Evolutionary conservation across 2,329 filamentous ascomycete genomes (phyloP).

Genomic region (Hymenoscyphus repandus): DNA sequence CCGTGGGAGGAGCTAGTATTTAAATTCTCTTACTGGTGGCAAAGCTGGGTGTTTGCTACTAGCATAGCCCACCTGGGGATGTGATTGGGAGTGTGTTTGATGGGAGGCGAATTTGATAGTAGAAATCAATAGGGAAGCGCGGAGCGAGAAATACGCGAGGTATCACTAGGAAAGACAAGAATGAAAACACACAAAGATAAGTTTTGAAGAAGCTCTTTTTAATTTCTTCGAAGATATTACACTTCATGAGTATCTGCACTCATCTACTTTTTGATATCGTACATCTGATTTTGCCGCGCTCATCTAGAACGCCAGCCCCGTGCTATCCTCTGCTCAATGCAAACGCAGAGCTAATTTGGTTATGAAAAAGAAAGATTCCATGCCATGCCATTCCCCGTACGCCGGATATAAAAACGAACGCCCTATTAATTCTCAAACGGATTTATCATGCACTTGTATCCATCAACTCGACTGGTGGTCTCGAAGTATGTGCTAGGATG

Average conservation of each 20-base stretch:
- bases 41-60: too few species aligned
- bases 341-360: constrained; percentile 18
- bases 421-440: neutral
- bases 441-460: neutral
- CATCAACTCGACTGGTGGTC: constrained; percentile 64
- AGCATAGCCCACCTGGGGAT: too few species aligned
- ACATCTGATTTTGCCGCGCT: constrained; percentile 8
- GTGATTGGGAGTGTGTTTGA: too few species aligned
- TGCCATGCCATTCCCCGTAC: constrained; percentile 1
- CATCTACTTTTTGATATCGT: constrained; percentile 5
- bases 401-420: neutral
- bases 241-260: neutral
- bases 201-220: neutral
- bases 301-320: constrained; percentile 9
- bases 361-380: constrained; percentile 6
- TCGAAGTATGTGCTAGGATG: constrained; percentile 54
- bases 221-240: neutral
- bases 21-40: too few species aligned
- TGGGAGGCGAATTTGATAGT: too few species aligned
- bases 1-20: too few species aligned
- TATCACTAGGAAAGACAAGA: too few species aligned
- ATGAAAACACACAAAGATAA: too few species aligned
- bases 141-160: too few species aligned
- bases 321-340: constrained; percentile 17
- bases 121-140: too few species aligned